A percentile compares a stretch with the other conserved stretches of the same genome.
These are phyloP conservation scores for Colletotrichum tofieldiae DNA, from an alignment of 2,329 filamentous ascomycete genomes.

Conservation along the genomic window DNA sequence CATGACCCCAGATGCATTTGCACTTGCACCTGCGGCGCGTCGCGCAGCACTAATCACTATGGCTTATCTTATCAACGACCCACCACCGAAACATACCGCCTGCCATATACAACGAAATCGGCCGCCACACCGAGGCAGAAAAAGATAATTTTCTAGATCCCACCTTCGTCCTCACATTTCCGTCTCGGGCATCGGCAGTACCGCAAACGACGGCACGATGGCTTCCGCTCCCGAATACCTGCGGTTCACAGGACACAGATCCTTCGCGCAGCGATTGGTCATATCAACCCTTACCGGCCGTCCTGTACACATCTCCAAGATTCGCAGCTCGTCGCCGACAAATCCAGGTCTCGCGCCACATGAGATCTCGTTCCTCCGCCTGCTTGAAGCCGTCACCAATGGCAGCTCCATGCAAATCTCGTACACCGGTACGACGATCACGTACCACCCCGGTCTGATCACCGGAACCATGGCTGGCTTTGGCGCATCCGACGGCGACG, in stretches of 20 bases:
- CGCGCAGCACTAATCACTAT: background rate
- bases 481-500: slow-evolving; percentile 78
- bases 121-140: slow-evolving; percentile 53
- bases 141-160: slow-evolving; percentile 52
- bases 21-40: slow-evolving; percentile 9
- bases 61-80: slow-evolving; percentile 42
- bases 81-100: slow-evolving; percentile 49
- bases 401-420: slow-evolving; percentile 96
- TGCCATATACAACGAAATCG: slow-evolving; percentile 42
- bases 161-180: slow-evolving; percentile 14
- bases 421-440: slow-evolving; percentile 93
- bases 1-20: slow-evolving; percentile 19
- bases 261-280: slow-evolving; percentile 86
- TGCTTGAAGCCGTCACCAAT: slow-evolving; percentile 96
- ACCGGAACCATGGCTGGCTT: slow-evolving; percentile 85
- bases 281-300: slow-evolving; percentile 93
- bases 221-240: slow-evolving; percentile 69
- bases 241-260: slow-evolving; percentile 87
- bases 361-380: slow-evolving; percentile 95
- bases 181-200: slow-evolving; percentile 19
- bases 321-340: slow-evolving; percentile 88
- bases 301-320: slow-evolving; percentile 92
- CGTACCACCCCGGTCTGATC: slow-evolving; percentile 93
- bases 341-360: slow-evolving; percentile 91
- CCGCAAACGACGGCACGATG: slow-evolving; percentile 52